Percentiles rank a stretch among this genome's conserved stretches.
Evolutionary conservation across 371 early-diverging fungal genomes (phyloP).

Genomic region (Apophysomyces ossiformis): DNA sequence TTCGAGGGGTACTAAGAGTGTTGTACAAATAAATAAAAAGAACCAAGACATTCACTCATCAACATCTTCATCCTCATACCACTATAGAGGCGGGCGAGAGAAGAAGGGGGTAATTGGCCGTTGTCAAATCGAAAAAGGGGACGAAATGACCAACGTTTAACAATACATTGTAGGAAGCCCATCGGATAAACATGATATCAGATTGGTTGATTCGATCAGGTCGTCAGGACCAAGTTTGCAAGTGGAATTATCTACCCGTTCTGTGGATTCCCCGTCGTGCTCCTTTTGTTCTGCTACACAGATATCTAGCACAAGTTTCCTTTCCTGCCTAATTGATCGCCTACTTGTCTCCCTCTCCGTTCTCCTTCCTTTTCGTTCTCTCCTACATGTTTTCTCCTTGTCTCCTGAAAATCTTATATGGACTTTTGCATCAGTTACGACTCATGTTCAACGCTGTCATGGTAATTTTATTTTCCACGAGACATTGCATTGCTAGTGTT

Average conservation of each 20-base stretch:
- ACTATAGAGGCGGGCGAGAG: background rate
- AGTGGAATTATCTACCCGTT: conserved; percentile 5
- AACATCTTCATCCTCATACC: background rate
- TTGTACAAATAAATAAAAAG: conserved; percentile 9
- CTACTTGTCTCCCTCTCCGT: conserved; percentile 4
- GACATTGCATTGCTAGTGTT: background rate
- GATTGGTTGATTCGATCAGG: conserved; percentile 2
- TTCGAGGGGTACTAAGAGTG: conserved; percentile 6
- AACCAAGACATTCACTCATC: background rate
- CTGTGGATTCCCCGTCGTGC: background rate
- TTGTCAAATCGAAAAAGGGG: conserved; percentile 1
- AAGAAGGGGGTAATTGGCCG: background rate
- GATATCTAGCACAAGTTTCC: background rate
- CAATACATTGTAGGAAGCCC: conserved; percentile 1
- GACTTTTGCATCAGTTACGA: background rate
- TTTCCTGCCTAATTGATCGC: conserved; percentile 5
- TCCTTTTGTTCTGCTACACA: conserved; percentile 8
- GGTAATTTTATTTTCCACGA: no score
- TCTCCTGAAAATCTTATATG: conserved; percentile 5
- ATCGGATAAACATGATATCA: background rate
- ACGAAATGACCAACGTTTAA: background rate
- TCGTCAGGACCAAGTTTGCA: conserved; percentile 6
- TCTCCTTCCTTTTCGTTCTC: conserved; percentile 8
- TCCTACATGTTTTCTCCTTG: conserved; percentile 1
- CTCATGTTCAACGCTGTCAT: background rate